Evolutionary conservation across 2,329 filamentous ascomycete genomes (phyloP), one percentile per base, ranked within the genome.

Genomic region (Botryosphaeria dothidea): DNA sequence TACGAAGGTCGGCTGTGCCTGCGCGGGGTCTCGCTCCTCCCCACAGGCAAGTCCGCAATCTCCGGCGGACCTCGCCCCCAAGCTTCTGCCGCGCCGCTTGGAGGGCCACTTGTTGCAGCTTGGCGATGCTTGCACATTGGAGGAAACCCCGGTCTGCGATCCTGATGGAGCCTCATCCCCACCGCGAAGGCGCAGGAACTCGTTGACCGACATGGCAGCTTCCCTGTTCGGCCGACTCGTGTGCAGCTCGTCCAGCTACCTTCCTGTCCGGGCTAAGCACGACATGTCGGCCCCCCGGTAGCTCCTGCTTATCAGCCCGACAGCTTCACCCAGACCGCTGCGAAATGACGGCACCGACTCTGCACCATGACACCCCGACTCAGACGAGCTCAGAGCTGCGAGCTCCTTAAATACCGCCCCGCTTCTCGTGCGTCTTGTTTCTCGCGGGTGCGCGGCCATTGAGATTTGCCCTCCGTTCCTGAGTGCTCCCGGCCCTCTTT

Each of bases 71-170:
- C 6, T 25, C 19, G 49, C 52, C 17, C 34, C 6, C 54, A 58
- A 58, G 54, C 25, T 45, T 58, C 54, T 58, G 54, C 36, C 54
- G n/a, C 23, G 54, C 54, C 17, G 11, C 13, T 31, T 6, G 19
- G 13, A 21, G 13, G 29, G 13, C 17, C 8, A 9, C 34, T 38
- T 27, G 51, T 13, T 21, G 49, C 27, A 5, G 23, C 52, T 56
- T 56, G 52, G 52, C 38, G n/a, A 58, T 8, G 54, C 54, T 58
- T 58, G 54, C 38, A 27, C 54, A 31, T 58, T 58, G 36, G 54
- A 29, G 21, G 36, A 38, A 25, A 31, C 29, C 36, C 34, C 34
- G 52, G 21, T 45, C 17, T 23, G 8, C 25, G 23, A 45, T 45
- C 54, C 23, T 45, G 23, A 5, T 36, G 23, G 36, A 58, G 54